A percentile compares a stretch with the other conserved stretches of the same genome.
phyloP scores from a whole-genome alignment of 73 alveolate species.

The Stentor coeruleus region DNA sequence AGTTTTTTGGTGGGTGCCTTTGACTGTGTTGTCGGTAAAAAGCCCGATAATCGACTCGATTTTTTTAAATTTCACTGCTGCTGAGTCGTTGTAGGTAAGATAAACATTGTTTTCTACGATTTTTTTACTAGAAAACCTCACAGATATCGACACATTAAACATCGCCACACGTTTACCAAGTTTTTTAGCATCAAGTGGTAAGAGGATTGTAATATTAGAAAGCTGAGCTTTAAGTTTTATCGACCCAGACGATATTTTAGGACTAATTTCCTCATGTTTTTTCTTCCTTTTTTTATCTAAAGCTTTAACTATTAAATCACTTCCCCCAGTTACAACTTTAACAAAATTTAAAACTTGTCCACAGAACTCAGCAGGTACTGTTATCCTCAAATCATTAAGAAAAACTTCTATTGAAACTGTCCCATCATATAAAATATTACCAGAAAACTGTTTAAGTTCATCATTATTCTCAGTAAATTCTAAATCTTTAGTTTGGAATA shows the following conservation, averaged over 20 bases:
- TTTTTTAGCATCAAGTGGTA: not conserved
- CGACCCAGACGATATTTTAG: not conserved
- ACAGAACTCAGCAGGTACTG: not conserved
- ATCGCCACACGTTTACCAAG: not conserved
- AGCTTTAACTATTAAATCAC: not conserved
- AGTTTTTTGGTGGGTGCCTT: not conserved
- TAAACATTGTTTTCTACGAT: not conserved
- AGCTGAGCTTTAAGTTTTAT: not conserved
- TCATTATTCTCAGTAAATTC: not conserved
- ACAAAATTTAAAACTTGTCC: not conserved
- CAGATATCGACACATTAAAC: not conserved
- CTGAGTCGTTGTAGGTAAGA: not conserved
- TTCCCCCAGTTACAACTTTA: not conserved
- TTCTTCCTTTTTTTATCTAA: not conserved
- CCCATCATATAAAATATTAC: not conserved
- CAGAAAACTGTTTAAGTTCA: constrained; percentile 16
- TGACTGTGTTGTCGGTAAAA: not conserved
- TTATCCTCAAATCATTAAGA: not conserved
- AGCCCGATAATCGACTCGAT: not conserved
- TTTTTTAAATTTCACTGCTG: too few species aligned
- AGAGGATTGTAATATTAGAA: not conserved
- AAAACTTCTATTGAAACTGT: not conserved
- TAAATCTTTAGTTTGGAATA: not conserved
- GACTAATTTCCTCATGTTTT: too few species aligned
- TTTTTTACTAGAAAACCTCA: too few species aligned